Evolutionary conservation across 2,329 filamentous ascomycete genomes (phyloP), one percentile per base, ranked within the genome.

Genomic region (Erysiphe pulchra): DNA sequence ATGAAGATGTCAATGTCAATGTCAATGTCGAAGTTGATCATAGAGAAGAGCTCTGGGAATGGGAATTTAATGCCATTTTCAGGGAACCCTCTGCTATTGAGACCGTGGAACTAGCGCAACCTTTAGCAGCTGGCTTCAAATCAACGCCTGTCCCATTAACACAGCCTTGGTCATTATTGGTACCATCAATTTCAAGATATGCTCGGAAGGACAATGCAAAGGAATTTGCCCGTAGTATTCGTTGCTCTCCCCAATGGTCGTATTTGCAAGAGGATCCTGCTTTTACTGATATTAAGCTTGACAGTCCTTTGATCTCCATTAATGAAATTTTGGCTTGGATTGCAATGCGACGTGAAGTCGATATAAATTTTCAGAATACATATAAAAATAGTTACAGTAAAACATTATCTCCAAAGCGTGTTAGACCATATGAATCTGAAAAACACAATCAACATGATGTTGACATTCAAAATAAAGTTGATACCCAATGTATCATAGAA

Each of bases 21-120:
- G n/a, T n/a, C n/a, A 5, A 28, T 28, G 8, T 7, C 8, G 24
- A 28, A 6, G 24, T 28, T 28, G 24, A 51, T 28, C 33, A 50
- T 16, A 53, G 59, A 17, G 57, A 58, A 43, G 52, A 60, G 24
- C 42, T 50, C 14, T 64, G 63, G 59, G 61, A 67, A 7, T 54
- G 61, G 46, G 51, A 62, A 38, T 55, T 53, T 10, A 57, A 24
- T n/a, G 16, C 31, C 11, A 44, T 64, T 5, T 67, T 68, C 46
- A 54, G 58, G 10, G 61, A 64, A 37, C 50, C 55, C 32, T 49
- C 56, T 4, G 47, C 49, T 11, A 61, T 62, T 46, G 57, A 59
- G 7, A 62, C 63, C n/a, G 65, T 69, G 34, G 61, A 64, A n/a
- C 62, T 68, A 46, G 64, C 63, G 12, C 66, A 62, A 47, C 65